phyloP scores from a whole-genome alignment of 139 green algal genomes.

The Pleodorina starrii region DNA sequence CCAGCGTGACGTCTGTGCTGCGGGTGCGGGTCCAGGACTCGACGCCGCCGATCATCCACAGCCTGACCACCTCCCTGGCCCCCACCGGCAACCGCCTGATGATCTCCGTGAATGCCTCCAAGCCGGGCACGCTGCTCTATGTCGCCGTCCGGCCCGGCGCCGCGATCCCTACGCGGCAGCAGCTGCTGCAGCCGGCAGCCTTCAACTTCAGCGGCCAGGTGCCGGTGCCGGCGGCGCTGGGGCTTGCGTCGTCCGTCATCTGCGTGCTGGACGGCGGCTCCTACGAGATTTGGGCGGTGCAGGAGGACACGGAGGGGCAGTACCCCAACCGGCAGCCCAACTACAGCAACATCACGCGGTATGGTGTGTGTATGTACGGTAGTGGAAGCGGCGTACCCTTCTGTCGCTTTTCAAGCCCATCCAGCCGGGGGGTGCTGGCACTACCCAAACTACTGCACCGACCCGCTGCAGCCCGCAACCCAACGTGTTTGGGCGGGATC shows the following conservation, averaged over 20 bases:
- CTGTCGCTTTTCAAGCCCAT: too few relatives aligned
- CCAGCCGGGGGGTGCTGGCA: too few relatives aligned
- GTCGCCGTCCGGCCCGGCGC: background rate
- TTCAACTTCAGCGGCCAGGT: slow-evolving; percentile 61
- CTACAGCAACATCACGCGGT: slow-evolving; percentile 59
- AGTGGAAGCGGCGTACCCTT: too few relatives aligned
- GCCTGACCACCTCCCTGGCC: slow-evolving; percentile 28
- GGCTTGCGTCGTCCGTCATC: background rate
- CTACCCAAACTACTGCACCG: too few relatives aligned
- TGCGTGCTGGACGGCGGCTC: slow-evolving; percentile 58
- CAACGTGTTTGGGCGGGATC: too few relatives aligned
- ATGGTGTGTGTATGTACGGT: too few relatives aligned
- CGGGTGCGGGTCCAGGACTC: slow-evolving; percentile 51
- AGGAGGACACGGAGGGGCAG: slow-evolving; percentile 58
- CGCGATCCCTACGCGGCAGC: slow-evolving; percentile 30
- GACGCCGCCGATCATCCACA: slow-evolving; percentile 29
- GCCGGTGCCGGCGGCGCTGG: background rate
- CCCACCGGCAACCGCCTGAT: slow-evolving; percentile 42
- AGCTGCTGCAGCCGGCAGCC: slow-evolving; percentile 25
- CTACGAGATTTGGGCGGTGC: slow-evolving; percentile 59
- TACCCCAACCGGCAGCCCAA: slow-evolving; percentile 50
- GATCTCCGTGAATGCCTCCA: slow-evolving; percentile 33
- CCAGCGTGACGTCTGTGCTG: slow-evolving; percentile 34
- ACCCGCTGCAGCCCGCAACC: too few relatives aligned
- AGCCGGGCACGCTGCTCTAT: slow-evolving; percentile 49